Conservation (phyloP, 352 stramenopile species). For the Pythium volutum region DNA sequence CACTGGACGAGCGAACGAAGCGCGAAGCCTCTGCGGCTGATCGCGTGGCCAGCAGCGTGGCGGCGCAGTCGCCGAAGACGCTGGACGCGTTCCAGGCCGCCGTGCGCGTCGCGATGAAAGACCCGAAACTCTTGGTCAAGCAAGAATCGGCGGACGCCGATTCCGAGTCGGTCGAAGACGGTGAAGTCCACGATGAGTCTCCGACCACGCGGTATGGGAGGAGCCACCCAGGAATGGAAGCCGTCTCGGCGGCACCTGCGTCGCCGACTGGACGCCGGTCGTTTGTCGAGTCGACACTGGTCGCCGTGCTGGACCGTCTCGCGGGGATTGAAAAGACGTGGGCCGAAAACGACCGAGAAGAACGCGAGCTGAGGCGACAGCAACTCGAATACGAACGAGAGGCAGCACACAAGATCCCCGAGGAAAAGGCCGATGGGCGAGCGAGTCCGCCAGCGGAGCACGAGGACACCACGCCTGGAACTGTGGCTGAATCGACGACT, state of each 20-base stretch:
- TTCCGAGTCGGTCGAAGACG: neutral
- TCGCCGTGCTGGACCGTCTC: slow-evolving; percentile 1
- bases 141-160: neutral
- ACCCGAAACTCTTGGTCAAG: too few relatives aligned
- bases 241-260: neutral
- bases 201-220: neutral
- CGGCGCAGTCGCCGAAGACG: neutral
- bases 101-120: neutral
- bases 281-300: slow-evolving; percentile 15
- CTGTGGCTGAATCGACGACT: too few relatives aligned
- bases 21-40: neutral
- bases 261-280: neutral
- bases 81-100: neutral
- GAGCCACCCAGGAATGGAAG: neutral
- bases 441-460: neutral
- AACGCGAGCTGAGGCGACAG: slow-evolving; percentile 1
- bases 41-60: neutral
- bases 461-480: neutral
- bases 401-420: neutral
- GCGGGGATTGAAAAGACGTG: slow-evolving; percentile 1
- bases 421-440: neutral
- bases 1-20: neutral
- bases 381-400: neutral
- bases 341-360: slow-evolving; percentile 7
- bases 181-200: neutral